phyloP scores from a whole-genome alignment of 2,329 filamentous ascomycete genomes.

The Aureobasidium sp. region DNA sequence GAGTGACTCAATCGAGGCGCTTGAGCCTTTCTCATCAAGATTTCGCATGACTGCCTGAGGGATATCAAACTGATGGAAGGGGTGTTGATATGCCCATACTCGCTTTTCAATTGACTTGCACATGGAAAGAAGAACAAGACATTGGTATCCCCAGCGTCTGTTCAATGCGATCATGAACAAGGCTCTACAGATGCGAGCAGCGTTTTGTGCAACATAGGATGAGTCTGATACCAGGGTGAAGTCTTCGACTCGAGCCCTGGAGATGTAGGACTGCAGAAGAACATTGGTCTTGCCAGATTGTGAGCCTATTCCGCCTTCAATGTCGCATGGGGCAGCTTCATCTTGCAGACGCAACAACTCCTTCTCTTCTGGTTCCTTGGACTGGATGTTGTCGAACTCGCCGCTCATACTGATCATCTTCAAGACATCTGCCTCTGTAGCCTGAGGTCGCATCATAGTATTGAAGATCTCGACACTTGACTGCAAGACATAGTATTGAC shows the following conservation, averaged over 20 bases:
- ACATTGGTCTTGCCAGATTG: conserved; percentile 94
- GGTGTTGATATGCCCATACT: conserved; percentile 91
- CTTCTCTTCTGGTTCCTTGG: conserved; percentile 79
- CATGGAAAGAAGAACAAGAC: conserved; percentile 78
- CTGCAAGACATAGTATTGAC: conserved; percentile 93
- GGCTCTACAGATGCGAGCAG: conserved; percentile 86
- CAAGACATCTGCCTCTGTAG: conserved; percentile 84
- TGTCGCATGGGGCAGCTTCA: conserved; percentile 66
- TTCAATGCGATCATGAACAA: conserved; percentile 97
- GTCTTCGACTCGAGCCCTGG: conserved; percentile 77
- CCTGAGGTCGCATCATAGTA: conserved; percentile 77
- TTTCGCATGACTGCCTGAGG: conserved; percentile 76
- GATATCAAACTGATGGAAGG: conserved; percentile 89
- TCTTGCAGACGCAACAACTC: conserved; percentile 71
- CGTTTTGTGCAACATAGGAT: conserved; percentile 92
- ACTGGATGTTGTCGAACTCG: conserved; percentile 96
- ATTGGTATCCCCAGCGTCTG: conserved; percentile 91
- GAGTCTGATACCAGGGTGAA: conserved; percentile 89
- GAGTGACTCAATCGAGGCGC: conserved; percentile 70
- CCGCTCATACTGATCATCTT: conserved; percentile 97
- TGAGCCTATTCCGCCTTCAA: conserved; percentile 59
- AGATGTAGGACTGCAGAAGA: conserved; percentile 88
- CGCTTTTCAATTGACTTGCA: conserved; percentile 97
- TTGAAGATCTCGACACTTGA: conserved; percentile 96
- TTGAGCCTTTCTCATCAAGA: conserved; percentile 69